Conservation (phyloP, 2,329 filamentous ascomycete genomes). For the Sporothrix luriei region DNA sequence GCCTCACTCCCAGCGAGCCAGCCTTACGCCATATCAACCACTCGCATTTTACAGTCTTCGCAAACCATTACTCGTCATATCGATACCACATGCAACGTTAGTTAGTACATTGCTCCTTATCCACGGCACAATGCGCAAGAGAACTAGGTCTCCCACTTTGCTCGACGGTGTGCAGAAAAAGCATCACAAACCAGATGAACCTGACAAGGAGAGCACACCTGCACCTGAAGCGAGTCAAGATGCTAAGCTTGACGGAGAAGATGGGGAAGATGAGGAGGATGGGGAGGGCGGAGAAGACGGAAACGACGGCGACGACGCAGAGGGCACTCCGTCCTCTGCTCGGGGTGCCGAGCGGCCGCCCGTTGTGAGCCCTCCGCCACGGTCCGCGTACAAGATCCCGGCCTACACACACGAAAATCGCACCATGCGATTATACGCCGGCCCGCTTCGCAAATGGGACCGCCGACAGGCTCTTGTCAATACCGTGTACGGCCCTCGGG, state of each 20-base stretch:
- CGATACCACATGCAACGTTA: not conserved
- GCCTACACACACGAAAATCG: slow-evolving; percentile 33
- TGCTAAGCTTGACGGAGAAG: not conserved
- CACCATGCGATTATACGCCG: slow-evolving; percentile 43
- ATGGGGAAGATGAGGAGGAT: no score
- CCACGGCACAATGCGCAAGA: slow-evolving; percentile 1
- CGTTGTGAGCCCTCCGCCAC: not conserved
- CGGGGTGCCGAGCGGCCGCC: not conserved
- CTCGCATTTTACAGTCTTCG: not conserved
- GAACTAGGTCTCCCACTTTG: not conserved
- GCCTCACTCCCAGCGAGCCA: not conserved
- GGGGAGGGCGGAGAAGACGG: no score
- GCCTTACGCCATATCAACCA: not conserved
- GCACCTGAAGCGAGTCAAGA: not conserved
- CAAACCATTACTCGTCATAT: not conserved
- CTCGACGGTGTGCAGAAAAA: not conserved
- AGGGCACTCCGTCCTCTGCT: not conserved
- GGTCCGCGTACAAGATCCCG: slow-evolving; percentile 30
- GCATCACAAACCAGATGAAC: not conserved
- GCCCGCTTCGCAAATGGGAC: slow-evolving; percentile 45
- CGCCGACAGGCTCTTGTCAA: slow-evolving; percentile 44
- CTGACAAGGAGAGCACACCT: not conserved
- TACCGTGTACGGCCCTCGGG: slow-evolving; percentile 49
- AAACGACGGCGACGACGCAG: not conserved
- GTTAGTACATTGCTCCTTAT: not conserved